Conservation (phyloP, 441 rosid genomes). For the Breynia disticha region DNA sequence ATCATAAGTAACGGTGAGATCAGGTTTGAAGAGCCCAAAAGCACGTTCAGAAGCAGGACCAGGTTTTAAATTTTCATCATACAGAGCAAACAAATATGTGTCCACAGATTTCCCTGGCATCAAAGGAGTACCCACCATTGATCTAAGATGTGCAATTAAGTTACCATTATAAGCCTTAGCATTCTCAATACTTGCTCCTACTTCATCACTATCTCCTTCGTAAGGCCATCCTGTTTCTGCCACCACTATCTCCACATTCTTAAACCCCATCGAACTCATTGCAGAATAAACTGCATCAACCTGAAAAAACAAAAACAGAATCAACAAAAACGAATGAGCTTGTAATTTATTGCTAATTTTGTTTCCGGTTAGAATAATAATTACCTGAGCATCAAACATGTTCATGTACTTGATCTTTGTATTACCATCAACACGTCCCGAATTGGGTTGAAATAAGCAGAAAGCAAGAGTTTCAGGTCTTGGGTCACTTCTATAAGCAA, state of each 20-base stretch:
- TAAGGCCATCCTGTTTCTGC: slow-evolving; percentile 99
- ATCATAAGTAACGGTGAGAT: slow-evolving; percentile 64
- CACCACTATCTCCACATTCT: slow-evolving; percentile 69
- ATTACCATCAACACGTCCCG: slow-evolving; percentile 58
- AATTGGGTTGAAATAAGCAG: slow-evolving; percentile 71
- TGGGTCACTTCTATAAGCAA: slow-evolving; percentile 65
- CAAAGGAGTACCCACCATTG: slow-evolving; percentile 72
- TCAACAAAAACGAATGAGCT: neutral
- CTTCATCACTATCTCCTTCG: slow-evolving; percentile 68
- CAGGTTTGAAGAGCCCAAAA: slow-evolving; percentile 72
- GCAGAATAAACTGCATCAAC: slow-evolving; percentile 80
- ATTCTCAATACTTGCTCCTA: slow-evolving; percentile 58
- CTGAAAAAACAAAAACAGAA: slow-evolving; percentile 19
- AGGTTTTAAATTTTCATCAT: slow-evolving; percentile 82
- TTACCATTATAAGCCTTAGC: slow-evolving; percentile 82
- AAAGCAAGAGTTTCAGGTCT: slow-evolving; percentile 72
- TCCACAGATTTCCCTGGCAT: slow-evolving; percentile 85
- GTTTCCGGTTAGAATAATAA: neutral
- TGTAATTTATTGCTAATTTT: too few relatives aligned
- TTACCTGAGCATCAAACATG: slow-evolving; percentile 94
- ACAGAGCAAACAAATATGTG: slow-evolving; percentile 74
- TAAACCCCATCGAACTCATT: slow-evolving; percentile 45
- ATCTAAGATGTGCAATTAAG: slow-evolving; percentile 74
- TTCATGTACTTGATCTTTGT: slow-evolving; percentile 78
- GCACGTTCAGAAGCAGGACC: slow-evolving; percentile 65